Evolutionary conservation across 805 yeast genomes (phyloP), one percentile per base, ranked within the genome.

Genomic region (Huiozyma sinensis): DNA sequence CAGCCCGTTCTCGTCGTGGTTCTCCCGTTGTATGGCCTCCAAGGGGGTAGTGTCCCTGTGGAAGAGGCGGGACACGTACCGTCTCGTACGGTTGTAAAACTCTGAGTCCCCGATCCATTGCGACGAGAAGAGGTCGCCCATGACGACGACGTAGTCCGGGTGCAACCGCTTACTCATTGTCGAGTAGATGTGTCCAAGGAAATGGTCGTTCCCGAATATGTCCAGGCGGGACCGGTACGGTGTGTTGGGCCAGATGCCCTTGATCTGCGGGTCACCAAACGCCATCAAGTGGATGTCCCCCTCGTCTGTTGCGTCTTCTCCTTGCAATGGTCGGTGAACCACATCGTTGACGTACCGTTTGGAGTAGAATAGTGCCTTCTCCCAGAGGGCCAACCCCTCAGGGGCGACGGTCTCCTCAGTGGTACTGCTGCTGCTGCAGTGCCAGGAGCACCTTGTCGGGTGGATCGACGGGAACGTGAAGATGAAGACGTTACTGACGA

Each of bases 221-320:
- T 92, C 98, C 28, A 92, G 66, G 42, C 86, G 64, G 47, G 84
- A 82, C 46, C 85, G 69, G 55, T 80, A 78, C 10, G 81, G 76
- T 1, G 95, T 82, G 28, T 70, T 66, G 6, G 73, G 75, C 83
- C 86, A 79, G 52, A 80, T 76, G 2, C 98, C 98, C 49, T 90
- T 84, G 61, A 92, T 89, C 66, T 92, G 98, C 0, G 98, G 98
- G 57, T 92, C 98, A 6, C 97, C 98, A 61, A 88, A 81, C 6
- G 95, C 83, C 50, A 89, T 61, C 63, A 92, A 63, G 49, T 76
- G 77, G 42, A 89, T 73, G 51, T 74, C 78, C 8, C 68, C 58
- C 27, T 28, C 29, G 10, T 36, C 33, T 3, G 10, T 32, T 6
- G 53, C 59, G 3, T 61, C 47, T 1, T 42, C 36, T 28, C 39